Evolutionary conservation across 2,329 filamentous ascomycete genomes (phyloP).

Genomic region (Aspergillus tubingensis): DNA sequence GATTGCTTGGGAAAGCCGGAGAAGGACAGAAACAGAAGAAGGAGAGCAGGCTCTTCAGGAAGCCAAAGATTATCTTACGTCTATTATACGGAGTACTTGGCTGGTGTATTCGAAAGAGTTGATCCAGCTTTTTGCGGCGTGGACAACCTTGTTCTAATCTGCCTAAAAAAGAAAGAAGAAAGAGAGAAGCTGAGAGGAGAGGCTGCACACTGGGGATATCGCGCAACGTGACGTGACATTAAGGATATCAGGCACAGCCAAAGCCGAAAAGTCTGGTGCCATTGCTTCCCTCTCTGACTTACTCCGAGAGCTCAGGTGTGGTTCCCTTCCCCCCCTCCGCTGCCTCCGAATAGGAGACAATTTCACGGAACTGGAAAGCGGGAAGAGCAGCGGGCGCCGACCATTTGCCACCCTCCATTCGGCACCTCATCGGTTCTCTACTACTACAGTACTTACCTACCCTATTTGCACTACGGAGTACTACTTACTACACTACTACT

Average conservation of each 20-base stretch:
- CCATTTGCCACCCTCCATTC: conserved; percentile 2
- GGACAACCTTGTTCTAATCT: conserved; percentile 15
- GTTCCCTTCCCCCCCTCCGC: conserved; percentile 1
- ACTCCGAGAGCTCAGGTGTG: conserved; percentile 4
- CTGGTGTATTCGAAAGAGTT: conserved; percentile 26
- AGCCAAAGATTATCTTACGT: conserved; percentile 22
- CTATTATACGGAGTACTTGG: conserved; percentile 26
- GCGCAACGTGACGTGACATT: conserved; percentile 14
- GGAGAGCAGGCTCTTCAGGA: conserved; percentile 1
- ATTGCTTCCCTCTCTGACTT: background rate
- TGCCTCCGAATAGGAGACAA: background rate
- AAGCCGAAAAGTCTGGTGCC: background rate
- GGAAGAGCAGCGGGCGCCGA: background rate
- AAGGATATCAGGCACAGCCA: conserved; percentile 12
- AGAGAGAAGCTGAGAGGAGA: background rate
- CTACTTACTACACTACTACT: background rate
- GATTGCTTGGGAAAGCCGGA: conserved; percentile 4
- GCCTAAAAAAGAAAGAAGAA: conserved; percentile 3
- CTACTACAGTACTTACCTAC: background rate
- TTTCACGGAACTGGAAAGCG: background rate
- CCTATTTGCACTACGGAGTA: no score
- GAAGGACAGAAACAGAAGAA: background rate
- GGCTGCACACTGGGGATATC: conserved; percentile 12
- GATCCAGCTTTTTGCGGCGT: conserved; percentile 20
- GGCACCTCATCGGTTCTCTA: background rate